Percentiles rank a stretch among this genome's conserved stretches.
Evolutionary conservation across 495 filamentous ascomycete genomes (phyloP).

Genomic region (Penicillium odoratum): DNA sequence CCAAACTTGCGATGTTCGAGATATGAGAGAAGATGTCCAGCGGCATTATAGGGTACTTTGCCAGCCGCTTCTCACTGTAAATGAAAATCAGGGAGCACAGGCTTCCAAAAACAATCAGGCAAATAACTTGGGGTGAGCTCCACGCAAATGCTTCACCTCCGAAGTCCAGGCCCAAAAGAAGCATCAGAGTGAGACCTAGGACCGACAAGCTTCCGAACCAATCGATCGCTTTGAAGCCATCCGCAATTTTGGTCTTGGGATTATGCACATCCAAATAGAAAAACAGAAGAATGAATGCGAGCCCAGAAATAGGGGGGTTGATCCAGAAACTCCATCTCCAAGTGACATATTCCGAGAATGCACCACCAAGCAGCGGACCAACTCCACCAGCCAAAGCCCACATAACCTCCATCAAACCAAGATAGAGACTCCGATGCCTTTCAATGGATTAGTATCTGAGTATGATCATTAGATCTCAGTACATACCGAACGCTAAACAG

Average conservation of each 20-base stretch:
- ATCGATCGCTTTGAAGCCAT: slow-evolving; percentile 75
- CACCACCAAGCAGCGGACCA: slow-evolving; percentile 70
- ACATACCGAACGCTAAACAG: slow-evolving; percentile 57
- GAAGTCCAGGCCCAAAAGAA: slow-evolving; percentile 74
- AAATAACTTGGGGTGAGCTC: slow-evolving; percentile 72
- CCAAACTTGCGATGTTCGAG: slow-evolving; percentile 59
- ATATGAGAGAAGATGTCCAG: slow-evolving; percentile 59
- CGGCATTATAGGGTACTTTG: slow-evolving; percentile 77
- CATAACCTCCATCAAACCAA: slow-evolving; percentile 55
- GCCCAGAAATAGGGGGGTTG: slow-evolving; percentile 63
- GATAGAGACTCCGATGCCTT: slow-evolving; percentile 46
- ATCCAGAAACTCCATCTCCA: slow-evolving; percentile 77
- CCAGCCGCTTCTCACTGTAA: slow-evolving; percentile 67
- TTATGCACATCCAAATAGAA: slow-evolving; percentile 62
- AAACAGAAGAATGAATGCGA: slow-evolving; percentile 57
- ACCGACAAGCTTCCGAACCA: slow-evolving; percentile 71
- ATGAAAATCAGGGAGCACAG: slow-evolving; percentile 63
- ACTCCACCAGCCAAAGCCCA: slow-evolving; percentile 59
- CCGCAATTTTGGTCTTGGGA: slow-evolving; percentile 52
- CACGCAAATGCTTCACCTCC: slow-evolving; percentile 74
- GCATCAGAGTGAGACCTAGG: slow-evolving; percentile 70
- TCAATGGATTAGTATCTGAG: not conserved
- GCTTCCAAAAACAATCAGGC: slow-evolving; percentile 72
- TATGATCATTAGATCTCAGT: not conserved
- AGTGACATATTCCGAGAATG: slow-evolving; percentile 58